Percentiles rank a stretch among this genome's conserved stretches.
Conservation (phyloP, 139 green algal species). For the Ettlia oleoabundans region DNA sequence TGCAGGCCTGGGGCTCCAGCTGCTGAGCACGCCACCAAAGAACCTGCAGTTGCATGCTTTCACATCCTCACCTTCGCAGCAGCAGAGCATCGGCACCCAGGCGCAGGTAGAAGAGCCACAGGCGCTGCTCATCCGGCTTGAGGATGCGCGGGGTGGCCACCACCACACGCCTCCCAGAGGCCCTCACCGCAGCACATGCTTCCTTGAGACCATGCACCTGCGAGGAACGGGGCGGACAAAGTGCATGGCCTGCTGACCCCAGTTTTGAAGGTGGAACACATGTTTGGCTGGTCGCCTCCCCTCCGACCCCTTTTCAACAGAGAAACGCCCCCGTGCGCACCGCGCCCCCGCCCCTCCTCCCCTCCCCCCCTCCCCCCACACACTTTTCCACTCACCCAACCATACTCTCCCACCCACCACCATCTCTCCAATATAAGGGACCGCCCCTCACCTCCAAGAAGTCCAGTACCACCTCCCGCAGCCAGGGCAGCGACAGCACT, state of each 20-base stretch:
- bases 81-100: constrained; percentile 80
- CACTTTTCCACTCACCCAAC: no score
- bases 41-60: not conserved
- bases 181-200: constrained; percentile 59
- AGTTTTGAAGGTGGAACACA: no score
- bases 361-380: no score
- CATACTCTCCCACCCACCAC: no score
- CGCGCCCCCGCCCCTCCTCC: no score
- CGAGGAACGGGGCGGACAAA: not conserved
- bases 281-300: no score
- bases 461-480: constrained; percentile 84
- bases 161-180: constrained; percentile 56
- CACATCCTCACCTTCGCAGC: constrained; percentile 55
- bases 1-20: no score
- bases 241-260: no score
- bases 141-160: constrained; percentile 80
- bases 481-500: constrained; percentile 65
- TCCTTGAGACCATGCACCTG: constrained; percentile 78
- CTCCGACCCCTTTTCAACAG: no score
- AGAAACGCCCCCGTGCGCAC: no score
- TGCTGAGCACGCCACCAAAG: no score
- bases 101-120: constrained; percentile 80
- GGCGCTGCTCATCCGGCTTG: constrained; percentile 81
- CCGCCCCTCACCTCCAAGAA: constrained; percentile 75
- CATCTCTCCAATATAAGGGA: no score